Percentiles rank a stretch among this genome's conserved stretches.
Evolutionary conservation across 2,329 filamentous ascomycete species (phyloP).

Genomic region (Verticillium isaacii): DNA sequence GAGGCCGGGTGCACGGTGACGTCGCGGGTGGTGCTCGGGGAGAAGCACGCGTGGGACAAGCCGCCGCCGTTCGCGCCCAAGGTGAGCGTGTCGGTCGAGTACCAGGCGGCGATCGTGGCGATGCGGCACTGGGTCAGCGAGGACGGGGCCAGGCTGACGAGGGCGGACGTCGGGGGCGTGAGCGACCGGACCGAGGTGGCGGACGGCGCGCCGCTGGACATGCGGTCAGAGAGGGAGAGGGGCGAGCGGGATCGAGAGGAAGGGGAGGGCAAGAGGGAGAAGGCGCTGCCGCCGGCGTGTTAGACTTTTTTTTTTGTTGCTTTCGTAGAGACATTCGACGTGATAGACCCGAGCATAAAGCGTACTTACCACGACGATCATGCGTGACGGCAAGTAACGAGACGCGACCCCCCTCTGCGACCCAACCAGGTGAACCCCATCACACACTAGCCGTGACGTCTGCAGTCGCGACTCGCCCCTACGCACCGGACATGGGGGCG

Average conservation of each 20-base stretch:
- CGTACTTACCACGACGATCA: not conserved
- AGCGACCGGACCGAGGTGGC: not conserved
- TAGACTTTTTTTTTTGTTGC: not conserved
- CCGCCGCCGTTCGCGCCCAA: constrained; percentile 39
- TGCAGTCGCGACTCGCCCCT: too few relatives aligned
- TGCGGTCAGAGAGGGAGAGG: not conserved
- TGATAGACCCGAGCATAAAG: not conserved
- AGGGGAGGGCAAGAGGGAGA: not conserved
- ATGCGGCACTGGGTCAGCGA: constrained; percentile 31
- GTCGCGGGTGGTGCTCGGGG: constrained; percentile 37
- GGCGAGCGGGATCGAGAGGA: not conserved
- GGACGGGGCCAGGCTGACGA: not conserved
- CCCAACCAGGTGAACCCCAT: too few relatives aligned
- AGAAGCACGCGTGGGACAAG: constrained; percentile 46
- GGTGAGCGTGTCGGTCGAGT: constrained; percentile 38
- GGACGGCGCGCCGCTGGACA: not conserved
- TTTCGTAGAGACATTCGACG: too few relatives aligned
- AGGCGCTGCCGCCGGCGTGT: not conserved
- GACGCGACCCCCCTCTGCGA: not conserved
- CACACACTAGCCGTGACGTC: too few relatives aligned
- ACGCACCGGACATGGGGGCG: too few relatives aligned
- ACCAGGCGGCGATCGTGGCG: constrained; percentile 34
- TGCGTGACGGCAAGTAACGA: not conserved
- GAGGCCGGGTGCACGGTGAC: constrained; percentile 18
- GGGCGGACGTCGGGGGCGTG: not conserved